These are phyloP conservation scores for Chlamydomonas sp. DNA, from an alignment of 139 green algal species.

Conservation along the genomic window DNA sequence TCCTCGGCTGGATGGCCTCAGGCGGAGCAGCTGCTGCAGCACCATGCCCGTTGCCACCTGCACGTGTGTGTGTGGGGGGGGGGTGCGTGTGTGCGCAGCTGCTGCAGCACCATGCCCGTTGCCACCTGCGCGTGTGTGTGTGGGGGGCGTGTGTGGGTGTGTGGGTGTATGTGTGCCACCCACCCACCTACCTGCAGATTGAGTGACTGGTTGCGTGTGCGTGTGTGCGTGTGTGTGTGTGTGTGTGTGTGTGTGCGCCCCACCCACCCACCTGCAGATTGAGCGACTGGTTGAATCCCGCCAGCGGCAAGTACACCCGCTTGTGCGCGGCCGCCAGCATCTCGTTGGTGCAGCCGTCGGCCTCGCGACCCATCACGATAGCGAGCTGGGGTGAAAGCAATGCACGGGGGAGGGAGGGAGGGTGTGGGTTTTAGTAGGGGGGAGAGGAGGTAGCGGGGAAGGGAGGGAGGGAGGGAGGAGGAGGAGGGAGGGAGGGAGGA, in stretches of 20 bases:
- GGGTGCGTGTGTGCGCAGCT: not conserved
- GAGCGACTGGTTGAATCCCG: constrained; percentile 37
- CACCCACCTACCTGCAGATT: not conserved
- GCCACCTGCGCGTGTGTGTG: not conserved
- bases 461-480: too few relatives aligned
- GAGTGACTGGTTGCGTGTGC: not conserved
- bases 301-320: constrained; percentile 45
- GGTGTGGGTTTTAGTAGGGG: too few relatives aligned
- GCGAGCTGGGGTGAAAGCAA: too few relatives aligned
- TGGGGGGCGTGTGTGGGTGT: not conserved
- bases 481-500: too few relatives aligned
- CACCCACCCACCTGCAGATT: constrained; percentile 28
- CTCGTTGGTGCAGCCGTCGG: constrained; percentile 32
- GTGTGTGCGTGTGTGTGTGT: not conserved
- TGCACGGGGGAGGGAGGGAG: too few relatives aligned
- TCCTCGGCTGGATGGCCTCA: constrained; percentile 18
- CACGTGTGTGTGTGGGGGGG: not conserved
- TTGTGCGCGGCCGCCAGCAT: constrained; percentile 37
- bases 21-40: constrained; percentile 26
- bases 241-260: not conserved
- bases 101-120: not conserved
- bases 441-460: too few relatives aligned
- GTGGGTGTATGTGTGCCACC: not conserved
- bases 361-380: constrained; percentile 40
- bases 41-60: constrained; percentile 35